phyloP scores from a whole-genome alignment of 1,284 basidiomycete genomes.

The Sutorius eximius region DNA sequence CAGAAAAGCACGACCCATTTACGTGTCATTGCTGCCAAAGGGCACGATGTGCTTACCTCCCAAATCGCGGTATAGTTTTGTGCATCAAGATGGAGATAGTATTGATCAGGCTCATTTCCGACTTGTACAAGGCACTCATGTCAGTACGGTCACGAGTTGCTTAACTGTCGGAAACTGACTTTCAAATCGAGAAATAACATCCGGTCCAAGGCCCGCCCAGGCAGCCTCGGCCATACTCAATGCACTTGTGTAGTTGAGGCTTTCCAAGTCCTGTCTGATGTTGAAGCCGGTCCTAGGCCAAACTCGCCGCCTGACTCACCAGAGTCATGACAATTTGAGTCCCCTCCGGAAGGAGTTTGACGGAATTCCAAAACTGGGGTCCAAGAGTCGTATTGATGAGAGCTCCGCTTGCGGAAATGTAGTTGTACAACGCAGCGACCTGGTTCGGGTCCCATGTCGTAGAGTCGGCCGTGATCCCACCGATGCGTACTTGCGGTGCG shows the following conservation, averaged over 20 bases:
- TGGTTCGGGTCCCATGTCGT: slow-evolving; percentile 47
- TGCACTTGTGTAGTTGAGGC: slow-evolving; percentile 43
- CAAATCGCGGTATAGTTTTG: slow-evolving; percentile 44
- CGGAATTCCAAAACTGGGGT: slow-evolving; percentile 47
- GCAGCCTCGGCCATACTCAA: slow-evolving; percentile 45
- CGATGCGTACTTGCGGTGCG: slow-evolving; percentile 47
- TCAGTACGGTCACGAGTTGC: neutral
- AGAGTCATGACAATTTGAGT: slow-evolving; percentile 48
- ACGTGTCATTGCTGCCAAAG: neutral
- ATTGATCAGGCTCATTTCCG: slow-evolving; percentile 55
- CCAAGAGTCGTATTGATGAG: slow-evolving; percentile 52
- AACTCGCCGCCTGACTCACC: slow-evolving; percentile 25
- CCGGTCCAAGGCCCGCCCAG: slow-evolving; percentile 36
- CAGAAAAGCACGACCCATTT: neutral
- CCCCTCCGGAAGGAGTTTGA: slow-evolving; percentile 44
- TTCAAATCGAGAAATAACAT: slow-evolving; percentile 44
- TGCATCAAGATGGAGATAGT: slow-evolving; percentile 40
- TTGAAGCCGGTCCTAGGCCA: neutral
- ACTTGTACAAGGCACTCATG: slow-evolving; percentile 33
- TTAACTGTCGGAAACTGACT: slow-evolving; percentile 35
- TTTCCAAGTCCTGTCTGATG: slow-evolving; percentile 40
- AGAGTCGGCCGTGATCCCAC: slow-evolving; percentile 53
- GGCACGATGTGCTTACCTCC: slow-evolving; percentile 34
- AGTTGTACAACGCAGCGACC: slow-evolving; percentile 43
- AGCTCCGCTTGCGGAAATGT: slow-evolving; percentile 41